Conservation (phyloP, 129 eudicot species). For the Apium graveolens region DNA sequence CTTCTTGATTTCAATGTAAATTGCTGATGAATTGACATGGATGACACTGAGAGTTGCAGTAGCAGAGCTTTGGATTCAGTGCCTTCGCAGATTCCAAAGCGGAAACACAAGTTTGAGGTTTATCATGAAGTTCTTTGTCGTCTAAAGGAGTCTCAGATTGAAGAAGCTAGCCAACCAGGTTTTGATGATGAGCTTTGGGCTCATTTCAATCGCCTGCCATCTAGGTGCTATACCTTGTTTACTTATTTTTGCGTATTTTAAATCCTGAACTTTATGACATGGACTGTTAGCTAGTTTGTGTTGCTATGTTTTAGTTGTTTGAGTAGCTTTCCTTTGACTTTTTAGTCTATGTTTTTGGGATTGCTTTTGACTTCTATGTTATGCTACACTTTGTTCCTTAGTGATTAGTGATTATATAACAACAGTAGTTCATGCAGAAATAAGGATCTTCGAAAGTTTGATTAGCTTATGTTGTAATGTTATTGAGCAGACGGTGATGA, state of each 20-base stretch:
- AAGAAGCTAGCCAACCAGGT: slow-evolving; percentile 45
- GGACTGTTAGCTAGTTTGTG: neutral
- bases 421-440: neutral
- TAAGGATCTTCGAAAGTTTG: neutral
- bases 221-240: slow-evolving; percentile 29
- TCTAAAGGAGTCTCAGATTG: slow-evolving; percentile 37
- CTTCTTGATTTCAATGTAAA: neutral
- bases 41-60: slow-evolving; percentile 59
- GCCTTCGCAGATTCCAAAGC: slow-evolving; percentile 37
- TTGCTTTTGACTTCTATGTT: neutral
- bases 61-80: slow-evolving; percentile 51
- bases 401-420: too few species aligned
- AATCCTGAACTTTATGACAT: neutral
- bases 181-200: slow-evolving; percentile 73
- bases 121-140: slow-evolving; percentile 49
- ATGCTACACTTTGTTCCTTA: neutral
- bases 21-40: slow-evolving; percentile 22
- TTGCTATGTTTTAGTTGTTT: neutral
- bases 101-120: slow-evolving; percentile 56
- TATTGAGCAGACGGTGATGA: neutral
- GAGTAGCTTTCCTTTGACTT: neutral
- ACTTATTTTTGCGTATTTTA: neutral
- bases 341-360: neutral
- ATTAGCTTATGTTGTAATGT: neutral
- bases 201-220: slow-evolving; percentile 63